phyloP scores from a whole-genome alignment of 2,329 filamentous ascomycete species.

The Venturia carpophila region DNA sequence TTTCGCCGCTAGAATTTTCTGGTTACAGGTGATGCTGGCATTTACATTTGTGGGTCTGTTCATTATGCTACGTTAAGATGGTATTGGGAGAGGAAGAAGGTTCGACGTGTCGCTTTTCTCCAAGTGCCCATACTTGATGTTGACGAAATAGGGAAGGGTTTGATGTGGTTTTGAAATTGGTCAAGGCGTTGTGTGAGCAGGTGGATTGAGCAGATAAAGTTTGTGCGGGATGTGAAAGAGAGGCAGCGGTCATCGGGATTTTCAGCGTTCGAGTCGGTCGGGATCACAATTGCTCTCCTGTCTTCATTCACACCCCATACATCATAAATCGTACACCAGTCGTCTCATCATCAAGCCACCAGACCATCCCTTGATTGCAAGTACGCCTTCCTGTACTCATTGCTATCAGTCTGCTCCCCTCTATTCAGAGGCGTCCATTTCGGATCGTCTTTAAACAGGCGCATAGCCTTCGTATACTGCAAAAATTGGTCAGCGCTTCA shows the following conservation, averaged over 20 bases:
- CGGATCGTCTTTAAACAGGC: slow-evolving; percentile 94
- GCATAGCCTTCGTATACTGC: slow-evolving; percentile 91
- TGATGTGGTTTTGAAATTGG: neutral
- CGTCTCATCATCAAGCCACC: neutral
- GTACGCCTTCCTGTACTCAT: slow-evolving; percentile 73
- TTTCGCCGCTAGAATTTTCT: neutral
- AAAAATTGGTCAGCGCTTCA: slow-evolving; percentile 1
- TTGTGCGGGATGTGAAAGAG: neutral
- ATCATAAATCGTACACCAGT: neutral
- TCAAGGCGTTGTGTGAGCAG: neutral
- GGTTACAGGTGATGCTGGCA: neutral
- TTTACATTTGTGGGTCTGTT: neutral
- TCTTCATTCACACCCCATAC: neutral
- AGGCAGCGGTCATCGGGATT: neutral
- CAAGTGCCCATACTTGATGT: neutral
- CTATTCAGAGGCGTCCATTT: slow-evolving; percentile 96
- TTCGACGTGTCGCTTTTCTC: neutral
- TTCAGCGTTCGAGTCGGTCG: neutral
- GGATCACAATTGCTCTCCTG: neutral
- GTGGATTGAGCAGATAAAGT: neutral
- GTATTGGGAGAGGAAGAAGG: neutral
- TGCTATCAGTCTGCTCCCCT: slow-evolving; percentile 65
- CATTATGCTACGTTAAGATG: neutral
- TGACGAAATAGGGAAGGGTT: neutral
- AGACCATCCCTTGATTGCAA: slow-evolving; percentile 37